These are phyloP conservation scores for Aspergillus leporis DNA, from an alignment of 495 filamentous ascomycete species.

Conservation along the genomic window DNA sequence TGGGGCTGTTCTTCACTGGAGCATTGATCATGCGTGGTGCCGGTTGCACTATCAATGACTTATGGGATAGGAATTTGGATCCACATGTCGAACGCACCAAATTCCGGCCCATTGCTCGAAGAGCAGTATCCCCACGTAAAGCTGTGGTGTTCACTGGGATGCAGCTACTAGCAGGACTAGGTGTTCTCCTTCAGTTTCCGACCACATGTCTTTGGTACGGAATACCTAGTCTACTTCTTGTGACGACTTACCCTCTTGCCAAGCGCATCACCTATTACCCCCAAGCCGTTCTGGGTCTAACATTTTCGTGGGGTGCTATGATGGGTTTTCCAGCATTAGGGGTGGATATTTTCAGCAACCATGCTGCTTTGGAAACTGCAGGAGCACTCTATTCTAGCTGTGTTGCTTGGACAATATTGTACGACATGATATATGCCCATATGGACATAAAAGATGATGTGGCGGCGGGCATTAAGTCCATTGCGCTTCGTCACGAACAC, in stretches of 20 bases:
- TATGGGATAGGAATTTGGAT: slow-evolving; percentile 94
- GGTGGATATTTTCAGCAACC: slow-evolving; percentile 71
- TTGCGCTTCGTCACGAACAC: slow-evolving; percentile 83
- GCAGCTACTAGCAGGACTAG: slow-evolving; percentile 80
- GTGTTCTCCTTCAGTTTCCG: slow-evolving; percentile 83
- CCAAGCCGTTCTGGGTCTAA: slow-evolving; percentile 85
- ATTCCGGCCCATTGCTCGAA: slow-evolving; percentile 83
- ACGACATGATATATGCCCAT: slow-evolving; percentile 99
- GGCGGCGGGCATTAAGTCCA: slow-evolving; percentile 92
- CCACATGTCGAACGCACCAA: slow-evolving; percentile 85
- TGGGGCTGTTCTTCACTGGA: slow-evolving; percentile 78
- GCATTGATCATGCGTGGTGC: slow-evolving; percentile 95
- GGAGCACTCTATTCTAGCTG: slow-evolving; percentile 80
- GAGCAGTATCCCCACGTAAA: slow-evolving; percentile 71
- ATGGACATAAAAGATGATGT: slow-evolving; percentile 97
- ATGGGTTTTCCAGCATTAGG: slow-evolving; percentile 96
- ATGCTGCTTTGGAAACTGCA: slow-evolving; percentile 63
- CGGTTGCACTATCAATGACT: slow-evolving; percentile 97
- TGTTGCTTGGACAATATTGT: slow-evolving; percentile 90
- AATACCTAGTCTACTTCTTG: slow-evolving; percentile 79
- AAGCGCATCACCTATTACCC: slow-evolving; percentile 95
- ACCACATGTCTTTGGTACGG: slow-evolving; percentile 81
- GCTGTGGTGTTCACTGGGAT: slow-evolving; percentile 80
- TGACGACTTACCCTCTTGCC: slow-evolving; percentile 83
- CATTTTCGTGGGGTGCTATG: slow-evolving; percentile 96